Evolutionary conservation across 768 basidiomycete genomes (phyloP), one percentile per base, ranked within the genome.

Genomic region (Cystobasidium ongulense): DNA sequence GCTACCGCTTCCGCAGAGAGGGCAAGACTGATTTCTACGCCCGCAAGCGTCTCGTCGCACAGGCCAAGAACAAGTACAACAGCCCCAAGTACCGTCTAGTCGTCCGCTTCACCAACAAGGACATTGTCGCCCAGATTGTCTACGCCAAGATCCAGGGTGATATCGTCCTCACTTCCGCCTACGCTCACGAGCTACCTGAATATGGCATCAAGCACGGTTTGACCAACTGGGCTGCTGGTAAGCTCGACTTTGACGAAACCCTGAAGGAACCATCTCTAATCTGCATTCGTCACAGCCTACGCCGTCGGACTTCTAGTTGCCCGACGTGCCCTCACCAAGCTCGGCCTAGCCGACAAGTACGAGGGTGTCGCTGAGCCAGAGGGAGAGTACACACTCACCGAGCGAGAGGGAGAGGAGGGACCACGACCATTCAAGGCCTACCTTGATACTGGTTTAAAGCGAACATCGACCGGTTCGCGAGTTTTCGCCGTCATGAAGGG

Each of bases 21-120:
- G 96, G 96, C 75, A 98, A 95, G 86, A 99, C 96, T 75, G 96
- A 99, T 81, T 99, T 98, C 87, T 97, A 98, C 80, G 96, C 96
- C 76, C 91, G 96, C 78, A 96, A 97, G 85, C 89, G 94, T 78
- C 87, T 99, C 70, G 88, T 98, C 77, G 88, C 91, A 74, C 96
- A 99, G 86, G 93, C 96, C 74, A 99, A 99, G 87, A 98, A 97
- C 88, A 98, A 98, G 86, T 98, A 96, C 85, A 95, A 95, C 79
- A 91, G 92, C 43, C 93, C 94, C 71, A 96, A 97, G 84, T 96
- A 96, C 84, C 92, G 94, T 78, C 88, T 98, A 63, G 96, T 98
- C 76, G 96, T 99, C 81, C 92, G 96, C n/a, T 93, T 98, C 88
- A 95, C 94, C 79, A 98, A 99, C 88, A 90, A 86, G 84, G 88